Evolutionary conservation across 2,329 filamentous ascomycete species (phyloP), one percentile per base, ranked within the genome.

Genomic region (Aspergillus sojae): DNA sequence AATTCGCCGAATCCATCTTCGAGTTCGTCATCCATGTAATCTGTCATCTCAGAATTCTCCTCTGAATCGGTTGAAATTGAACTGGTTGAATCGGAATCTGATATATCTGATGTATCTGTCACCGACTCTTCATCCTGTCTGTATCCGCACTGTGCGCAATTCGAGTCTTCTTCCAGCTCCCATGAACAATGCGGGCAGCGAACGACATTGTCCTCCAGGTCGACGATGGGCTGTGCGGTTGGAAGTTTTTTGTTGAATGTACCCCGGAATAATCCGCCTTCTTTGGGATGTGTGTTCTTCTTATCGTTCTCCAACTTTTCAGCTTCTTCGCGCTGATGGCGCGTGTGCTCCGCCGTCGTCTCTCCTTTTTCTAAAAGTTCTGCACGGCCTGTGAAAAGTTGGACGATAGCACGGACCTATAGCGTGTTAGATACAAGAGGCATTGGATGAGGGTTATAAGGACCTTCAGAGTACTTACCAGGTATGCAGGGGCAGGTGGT

Each of bases 291-390:
- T 1, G 71, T 74, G 65, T 84, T 85, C 57, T 82, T 81, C 68
- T 84, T 89, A 75, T 91, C 89, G 53, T 79, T 79, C 39, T 89
- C 86, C 10, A 91, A 81, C 53, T 81, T 79, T 45, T 84, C 82
- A 11, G 85, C 84, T 73, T 90, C 89, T 66, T 89, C 86, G 48
- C 81, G 81, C 67, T 85, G 85, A 74, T 83, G 84, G 67, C 81
- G 77, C 32, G 76, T 74, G 72, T 91, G 88, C 71, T 90, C 85
- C 54, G 87, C 84, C 4, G 85, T 79, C 2, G 86, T 88, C 75
- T 91, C 89, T 53, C 86, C 87, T 48, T 83, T 79, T 45, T 89
- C 86, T 60, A 91, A 78, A 46, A 91, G 79, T 71, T 90, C 87
- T 39, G 80, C 80, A 60, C 86, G 83, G 66, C 80, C 83, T 46